These are phyloP conservation scores for Schwanniomyces polymorphus DNA, from an alignment of 805 yeast species.

Conservation along the genomic window DNA sequence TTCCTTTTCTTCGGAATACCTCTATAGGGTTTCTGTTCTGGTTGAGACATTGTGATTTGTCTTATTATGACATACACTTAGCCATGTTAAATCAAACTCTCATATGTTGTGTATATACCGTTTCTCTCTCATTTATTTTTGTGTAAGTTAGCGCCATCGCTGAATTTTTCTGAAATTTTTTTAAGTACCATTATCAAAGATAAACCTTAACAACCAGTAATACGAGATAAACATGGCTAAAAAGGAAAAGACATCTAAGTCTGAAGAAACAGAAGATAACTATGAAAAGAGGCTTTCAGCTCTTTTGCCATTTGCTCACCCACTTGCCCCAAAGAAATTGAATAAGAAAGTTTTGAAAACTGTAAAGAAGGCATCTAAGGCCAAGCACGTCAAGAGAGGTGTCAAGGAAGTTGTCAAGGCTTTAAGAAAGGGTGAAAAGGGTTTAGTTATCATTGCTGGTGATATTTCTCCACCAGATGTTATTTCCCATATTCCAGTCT, in stretches of 20 bases:
- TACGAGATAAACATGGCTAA: constrained; percentile 33
- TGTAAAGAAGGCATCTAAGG: constrained; percentile 96
- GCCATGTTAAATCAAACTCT: neutral
- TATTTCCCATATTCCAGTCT: constrained; percentile 93
- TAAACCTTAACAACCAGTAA: neutral
- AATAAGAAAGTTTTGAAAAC: constrained; percentile 95
- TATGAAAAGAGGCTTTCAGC: constrained; percentile 92
- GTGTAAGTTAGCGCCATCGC: constrained; percentile 10
- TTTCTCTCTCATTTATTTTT: neutral
- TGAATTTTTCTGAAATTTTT: constrained; percentile 7
- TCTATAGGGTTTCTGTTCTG: neutral
- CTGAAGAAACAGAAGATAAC: constrained; percentile 63
- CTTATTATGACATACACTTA: neutral
- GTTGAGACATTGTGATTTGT: neutral
- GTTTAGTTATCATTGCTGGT: constrained; percentile 94
- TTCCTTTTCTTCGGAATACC: constrained; percentile 3
- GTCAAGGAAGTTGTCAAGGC: constrained; percentile 99
- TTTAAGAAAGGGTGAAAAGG: constrained; percentile 96
- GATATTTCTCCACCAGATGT: constrained; percentile 98
- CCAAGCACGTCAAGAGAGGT: constrained; percentile 97
- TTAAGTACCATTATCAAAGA: constrained; percentile 1
- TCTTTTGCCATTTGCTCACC: constrained; percentile 86
- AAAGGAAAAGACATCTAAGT: constrained; percentile 45
- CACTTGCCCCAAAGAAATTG: constrained; percentile 92
- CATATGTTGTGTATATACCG: constrained; percentile 1